A percentile compares a stretch with the other conserved stretches of the same genome.
Conservation (phyloP, 495 filamentous ascomycete genomes). For the Lophiostoma macrostomum region DNA sequence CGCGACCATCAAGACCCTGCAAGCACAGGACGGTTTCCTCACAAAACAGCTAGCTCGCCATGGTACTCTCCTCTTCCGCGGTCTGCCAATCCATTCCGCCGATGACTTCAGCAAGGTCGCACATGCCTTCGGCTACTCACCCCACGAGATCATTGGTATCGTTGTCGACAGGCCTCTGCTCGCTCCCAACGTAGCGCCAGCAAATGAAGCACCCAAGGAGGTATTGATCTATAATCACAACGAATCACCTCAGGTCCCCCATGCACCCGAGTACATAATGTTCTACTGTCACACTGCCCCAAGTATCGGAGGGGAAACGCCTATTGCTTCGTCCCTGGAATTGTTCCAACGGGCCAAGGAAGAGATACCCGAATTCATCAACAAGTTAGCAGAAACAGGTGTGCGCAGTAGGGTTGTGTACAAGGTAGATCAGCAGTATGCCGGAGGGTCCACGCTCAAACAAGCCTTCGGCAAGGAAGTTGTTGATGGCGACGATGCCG, state of each 20-base stretch:
- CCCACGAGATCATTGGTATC: slow-evolving; percentile 57
- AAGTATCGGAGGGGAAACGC: slow-evolving; percentile 49
- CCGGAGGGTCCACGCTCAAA: slow-evolving; percentile 50
- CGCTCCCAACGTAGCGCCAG: slow-evolving; percentile 53
- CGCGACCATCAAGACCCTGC: slow-evolving; percentile 35
- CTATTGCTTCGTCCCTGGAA: slow-evolving; percentile 51
- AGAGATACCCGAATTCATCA: slow-evolving; percentile 51
- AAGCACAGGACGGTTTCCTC: slow-evolving; percentile 28
- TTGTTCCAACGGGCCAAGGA: slow-evolving; percentile 49
- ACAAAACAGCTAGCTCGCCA: slow-evolving; percentile 42
- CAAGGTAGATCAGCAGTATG: slow-evolving; percentile 46
- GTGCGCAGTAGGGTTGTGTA: slow-evolving; percentile 49
- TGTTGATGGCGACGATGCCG: slow-evolving; percentile 46
- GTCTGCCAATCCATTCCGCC: slow-evolving; percentile 38
- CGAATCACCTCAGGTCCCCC: slow-evolving; percentile 53
- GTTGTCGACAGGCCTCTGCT: slow-evolving; percentile 50
- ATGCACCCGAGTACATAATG: slow-evolving; percentile 54
- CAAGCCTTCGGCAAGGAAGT: slow-evolving; percentile 54
- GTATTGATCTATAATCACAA: slow-evolving; percentile 54
- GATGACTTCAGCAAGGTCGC: slow-evolving; percentile 53
- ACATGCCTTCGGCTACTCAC: slow-evolving; percentile 52
- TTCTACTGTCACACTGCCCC: slow-evolving; percentile 47
- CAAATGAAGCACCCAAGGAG: slow-evolving; percentile 53
- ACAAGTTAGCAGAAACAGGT: slow-evolving; percentile 47
- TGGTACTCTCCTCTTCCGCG: slow-evolving; percentile 44